phyloP scores from a whole-genome alignment of 139 green algal species.

The Haematococcus lacustris region DNA sequence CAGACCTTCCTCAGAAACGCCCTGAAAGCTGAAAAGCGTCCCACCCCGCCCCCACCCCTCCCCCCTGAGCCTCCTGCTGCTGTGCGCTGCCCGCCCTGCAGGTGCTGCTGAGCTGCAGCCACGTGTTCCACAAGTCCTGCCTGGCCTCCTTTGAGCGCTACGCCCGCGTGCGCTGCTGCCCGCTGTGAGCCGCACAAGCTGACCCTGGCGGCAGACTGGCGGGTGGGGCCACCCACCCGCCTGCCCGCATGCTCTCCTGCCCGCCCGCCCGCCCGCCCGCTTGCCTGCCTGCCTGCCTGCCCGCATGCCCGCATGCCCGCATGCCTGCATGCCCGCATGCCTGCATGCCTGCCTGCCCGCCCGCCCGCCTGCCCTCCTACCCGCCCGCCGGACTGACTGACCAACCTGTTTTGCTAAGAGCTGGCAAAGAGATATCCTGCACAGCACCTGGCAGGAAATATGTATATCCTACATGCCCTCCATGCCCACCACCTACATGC shows the following conservation, averaged over 20 bases:
- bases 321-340: neutral
- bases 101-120: constrained; percentile 57
- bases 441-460: neutral
- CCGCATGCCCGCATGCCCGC: neutral
- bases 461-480: neutral
- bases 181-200: constrained; percentile 30
- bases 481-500: neutral
- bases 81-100: constrained; percentile 15
- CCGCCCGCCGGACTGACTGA: no score
- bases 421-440: no score
- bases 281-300: no score
- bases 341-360: neutral
- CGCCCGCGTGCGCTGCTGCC: constrained; percentile 36
- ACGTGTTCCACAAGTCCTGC: constrained; percentile 61
- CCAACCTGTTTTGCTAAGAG: no score
- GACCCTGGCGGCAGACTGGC: neutral
- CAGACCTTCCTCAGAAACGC: no score
- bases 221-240: no score
- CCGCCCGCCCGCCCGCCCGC: no score
- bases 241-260: neutral
- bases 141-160: constrained; percentile 54
- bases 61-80: neutral
- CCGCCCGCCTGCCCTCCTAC: neutral
- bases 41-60: neutral
- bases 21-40: neutral